Percentiles rank a stretch among this genome's conserved stretches.
phyloP scores from a whole-genome alignment of 1,284 basidiomycete genomes.

The Fomes fomentarius region DNA sequence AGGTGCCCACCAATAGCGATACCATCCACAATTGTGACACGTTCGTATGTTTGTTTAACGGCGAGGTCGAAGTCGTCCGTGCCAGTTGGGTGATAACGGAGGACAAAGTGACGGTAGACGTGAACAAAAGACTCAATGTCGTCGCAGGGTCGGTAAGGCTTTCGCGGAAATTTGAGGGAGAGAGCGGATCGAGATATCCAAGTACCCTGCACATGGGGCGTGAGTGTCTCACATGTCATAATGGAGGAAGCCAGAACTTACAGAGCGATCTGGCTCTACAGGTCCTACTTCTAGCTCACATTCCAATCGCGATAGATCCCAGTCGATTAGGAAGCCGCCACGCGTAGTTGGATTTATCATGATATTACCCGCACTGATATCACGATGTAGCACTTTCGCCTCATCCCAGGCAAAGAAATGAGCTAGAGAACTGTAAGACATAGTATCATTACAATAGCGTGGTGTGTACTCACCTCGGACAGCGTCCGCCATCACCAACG shows the following conservation, averaged over 20 bases:
- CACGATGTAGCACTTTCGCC: constrained; percentile 21
- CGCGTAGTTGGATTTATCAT: constrained; percentile 1
- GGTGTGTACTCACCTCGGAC: not conserved
- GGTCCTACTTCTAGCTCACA: not conserved
- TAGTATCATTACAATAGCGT: not conserved
- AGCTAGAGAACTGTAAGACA: too few relatives aligned
- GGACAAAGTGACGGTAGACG: not conserved
- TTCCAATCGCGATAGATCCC: constrained; percentile 16
- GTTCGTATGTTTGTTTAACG: too few relatives aligned
- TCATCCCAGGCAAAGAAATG: constrained; percentile 2
- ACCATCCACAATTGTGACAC: not conserved
- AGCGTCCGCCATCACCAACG: not conserved
- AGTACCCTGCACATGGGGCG: constrained; percentile 7
- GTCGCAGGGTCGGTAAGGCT: constrained; percentile 9
- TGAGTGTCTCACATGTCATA: not conserved
- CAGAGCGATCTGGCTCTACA: not conserved
- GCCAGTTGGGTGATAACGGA: not conserved
- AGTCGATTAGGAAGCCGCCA: constrained; percentile 13
- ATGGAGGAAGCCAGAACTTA: too few relatives aligned
- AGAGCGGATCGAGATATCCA: constrained; percentile 16
- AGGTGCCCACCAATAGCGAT: not conserved
- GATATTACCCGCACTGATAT: constrained; percentile 22
- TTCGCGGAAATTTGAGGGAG: not conserved
- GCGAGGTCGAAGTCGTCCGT: too few relatives aligned
- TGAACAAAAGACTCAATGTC: constrained; percentile 16